These are phyloP conservation scores for Parathielavia hyrcaniae DNA, from an alignment of 495 filamentous ascomycete genomes.

Conservation along the genomic window DNA sequence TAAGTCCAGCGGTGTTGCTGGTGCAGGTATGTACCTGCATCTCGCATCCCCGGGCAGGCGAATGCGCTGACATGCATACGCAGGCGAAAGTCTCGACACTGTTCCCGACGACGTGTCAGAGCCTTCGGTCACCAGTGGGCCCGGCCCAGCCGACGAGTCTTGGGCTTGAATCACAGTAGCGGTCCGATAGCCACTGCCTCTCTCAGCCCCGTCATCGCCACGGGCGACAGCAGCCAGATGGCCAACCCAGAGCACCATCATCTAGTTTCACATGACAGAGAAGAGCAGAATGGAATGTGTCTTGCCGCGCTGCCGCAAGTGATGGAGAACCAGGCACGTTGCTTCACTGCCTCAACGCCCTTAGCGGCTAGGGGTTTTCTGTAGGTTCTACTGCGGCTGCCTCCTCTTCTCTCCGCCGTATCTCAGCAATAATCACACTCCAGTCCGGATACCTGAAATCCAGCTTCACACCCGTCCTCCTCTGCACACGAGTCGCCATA, in stretches of 20 bases:
- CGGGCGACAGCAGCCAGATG: constrained; percentile 2
- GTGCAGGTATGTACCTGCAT: too few species aligned
- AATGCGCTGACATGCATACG: too few species aligned
- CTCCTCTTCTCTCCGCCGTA: constrained; percentile 9
- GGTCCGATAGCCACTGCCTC: background rate
- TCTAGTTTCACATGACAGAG: constrained; percentile 5
- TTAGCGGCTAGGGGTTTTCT: too few species aligned
- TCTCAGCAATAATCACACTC: background rate
- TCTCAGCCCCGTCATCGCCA: background rate
- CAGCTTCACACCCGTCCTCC: constrained; percentile 8
- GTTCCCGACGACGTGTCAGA: too few species aligned
- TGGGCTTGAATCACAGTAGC: background rate
- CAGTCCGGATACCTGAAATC: constrained; percentile 10
- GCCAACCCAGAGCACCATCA: background rate
- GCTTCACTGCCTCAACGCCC: too few species aligned
- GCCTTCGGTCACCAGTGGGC: constrained; percentile 12
- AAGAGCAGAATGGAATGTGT: too few species aligned
- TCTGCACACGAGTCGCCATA: constrained; percentile 4
- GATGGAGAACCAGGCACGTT: too few species aligned
- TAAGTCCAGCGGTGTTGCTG: too few species aligned
- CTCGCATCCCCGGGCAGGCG: too few species aligned
- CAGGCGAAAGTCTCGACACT: too few species aligned
- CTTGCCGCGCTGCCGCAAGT: too few species aligned
- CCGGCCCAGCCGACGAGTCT: background rate
- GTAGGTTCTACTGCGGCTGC: background rate